Evolutionary conservation across 306 rosid species (phyloP).

Genomic region (Fagus sylvatica): DNA sequence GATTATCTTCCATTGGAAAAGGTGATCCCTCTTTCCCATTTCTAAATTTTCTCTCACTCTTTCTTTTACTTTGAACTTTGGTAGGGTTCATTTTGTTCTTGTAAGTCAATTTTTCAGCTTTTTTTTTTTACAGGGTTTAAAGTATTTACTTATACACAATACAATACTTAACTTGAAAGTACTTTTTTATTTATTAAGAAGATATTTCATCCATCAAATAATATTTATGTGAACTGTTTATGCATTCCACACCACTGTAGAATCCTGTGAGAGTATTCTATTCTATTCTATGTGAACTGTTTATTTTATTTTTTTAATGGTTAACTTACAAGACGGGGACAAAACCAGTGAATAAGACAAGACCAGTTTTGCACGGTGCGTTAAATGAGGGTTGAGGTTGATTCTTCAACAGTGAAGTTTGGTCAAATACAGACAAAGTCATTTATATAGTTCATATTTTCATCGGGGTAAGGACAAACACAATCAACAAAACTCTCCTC

Average conservation of each 20-base stretch:
- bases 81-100: not conserved
- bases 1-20: constrained; percentile 40
- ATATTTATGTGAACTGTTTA: too few relatives aligned
- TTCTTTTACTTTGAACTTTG: not conserved
- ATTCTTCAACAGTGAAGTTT: constrained; percentile 29
- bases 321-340: constrained; percentile 6
- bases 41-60: not conserved
- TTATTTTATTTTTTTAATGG: too few relatives aligned
- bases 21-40: not conserved
- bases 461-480: not conserved
- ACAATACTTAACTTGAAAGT: too few relatives aligned
- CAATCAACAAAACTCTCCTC: not conserved
- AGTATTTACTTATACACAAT: too few relatives aligned
- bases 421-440: constrained; percentile 35
- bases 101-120: not conserved
- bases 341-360: constrained; percentile 59
- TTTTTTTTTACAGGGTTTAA: too few relatives aligned
- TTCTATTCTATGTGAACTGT: too few relatives aligned
- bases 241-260: too few relatives aligned
- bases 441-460: constrained; percentile 13
- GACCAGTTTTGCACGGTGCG: constrained; percentile 41
- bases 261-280: too few relatives aligned
- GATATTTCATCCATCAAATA: too few relatives aligned
- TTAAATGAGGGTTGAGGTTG: constrained; percentile 35
- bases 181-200: too few relatives aligned